Evolutionary conservation across 75 land plant genomes (phyloP), one percentile per base, ranked within the genome.

Genomic region (Sequoia sempervirens): DNA sequence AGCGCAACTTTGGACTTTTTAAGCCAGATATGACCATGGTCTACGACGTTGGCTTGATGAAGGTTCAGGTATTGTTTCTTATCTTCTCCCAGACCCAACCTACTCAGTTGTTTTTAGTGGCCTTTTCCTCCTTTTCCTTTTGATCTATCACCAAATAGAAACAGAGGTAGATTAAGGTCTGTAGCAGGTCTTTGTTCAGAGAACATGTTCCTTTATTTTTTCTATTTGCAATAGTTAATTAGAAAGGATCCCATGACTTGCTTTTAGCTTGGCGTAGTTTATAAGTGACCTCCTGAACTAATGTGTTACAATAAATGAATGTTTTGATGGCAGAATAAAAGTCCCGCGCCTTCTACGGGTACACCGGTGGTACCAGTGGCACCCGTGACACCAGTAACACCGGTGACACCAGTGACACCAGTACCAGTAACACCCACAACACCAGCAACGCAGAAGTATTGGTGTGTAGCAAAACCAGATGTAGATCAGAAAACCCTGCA

Each of bases 1-100:
- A 94, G 86, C 80, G 91, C 45, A 91, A 93, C 84, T 94, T 85
- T 54, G 96, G 96, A 15, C 83, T 94, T 50, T 93, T 92, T 76
- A 68, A 72, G 46, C 87, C 93, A 1, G 88, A 92, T 68, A 38
- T 89, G 69, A 84, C 83, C 37, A 58, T 79, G 28, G 90, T 86
- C n/a, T 89, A 87, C 73, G 84, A 87, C 40, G 73, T 86, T 50
- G 88, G 91, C 12, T 13, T 75, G 82, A 83, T 66, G 85, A 83
- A 68, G 20, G 15, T 3, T 79, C 30, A 38, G 79, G 84, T 23
- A 36, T 17, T 81, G 61, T 18, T 53, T 34, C 8, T 46, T 10
- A 9, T 46, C 50, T 46, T 50, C 15, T 50, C 53, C 50, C 0
- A 47, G 10, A 9, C 12, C 50, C 50, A 47, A 0, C 50, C 10